These are phyloP conservation scores for Neopestalotiopsis rosae DNA, from an alignment of 2,329 filamentous ascomycete species.

Conservation along the genomic window DNA sequence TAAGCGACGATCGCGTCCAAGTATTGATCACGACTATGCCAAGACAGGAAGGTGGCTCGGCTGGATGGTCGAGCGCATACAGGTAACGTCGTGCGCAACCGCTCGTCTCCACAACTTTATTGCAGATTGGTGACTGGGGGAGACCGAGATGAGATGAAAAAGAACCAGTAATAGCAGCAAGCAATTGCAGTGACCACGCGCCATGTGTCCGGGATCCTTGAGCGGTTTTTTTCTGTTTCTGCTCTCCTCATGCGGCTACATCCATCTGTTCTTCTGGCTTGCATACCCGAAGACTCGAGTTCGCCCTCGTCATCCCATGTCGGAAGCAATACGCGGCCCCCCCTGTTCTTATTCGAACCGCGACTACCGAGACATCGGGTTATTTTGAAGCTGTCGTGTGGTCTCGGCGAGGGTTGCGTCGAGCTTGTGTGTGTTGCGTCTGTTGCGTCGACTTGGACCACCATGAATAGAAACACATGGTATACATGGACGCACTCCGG, in stretches of 20 bases:
- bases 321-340: not conserved
- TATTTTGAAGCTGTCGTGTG: not conserved
- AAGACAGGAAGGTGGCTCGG: slow-evolving; percentile 13
- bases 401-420: not conserved
- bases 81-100: not conserved
- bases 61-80: not conserved
- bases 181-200: not conserved
- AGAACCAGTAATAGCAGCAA: not conserved
- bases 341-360: not conserved
- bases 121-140: slow-evolving; percentile 3
- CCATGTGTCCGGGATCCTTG: not conserved
- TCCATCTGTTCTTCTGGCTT: not conserved
- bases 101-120: not conserved
- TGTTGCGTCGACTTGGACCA: not conserved
- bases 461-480: slow-evolving; percentile 3
- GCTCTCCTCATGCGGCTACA: not conserved
- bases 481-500: not conserved
- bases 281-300: not conserved
- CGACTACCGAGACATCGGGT: not conserved
- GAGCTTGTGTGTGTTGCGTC: not conserved
- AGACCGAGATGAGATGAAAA: not conserved
- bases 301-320: not conserved
- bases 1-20: slow-evolving; percentile 2
- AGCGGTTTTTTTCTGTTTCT: not conserved
- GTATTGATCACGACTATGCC: not conserved